Base-by-base conservation (phyloP, 768 basidiomycete species). In the Naganishia friedmannii region DNA sequence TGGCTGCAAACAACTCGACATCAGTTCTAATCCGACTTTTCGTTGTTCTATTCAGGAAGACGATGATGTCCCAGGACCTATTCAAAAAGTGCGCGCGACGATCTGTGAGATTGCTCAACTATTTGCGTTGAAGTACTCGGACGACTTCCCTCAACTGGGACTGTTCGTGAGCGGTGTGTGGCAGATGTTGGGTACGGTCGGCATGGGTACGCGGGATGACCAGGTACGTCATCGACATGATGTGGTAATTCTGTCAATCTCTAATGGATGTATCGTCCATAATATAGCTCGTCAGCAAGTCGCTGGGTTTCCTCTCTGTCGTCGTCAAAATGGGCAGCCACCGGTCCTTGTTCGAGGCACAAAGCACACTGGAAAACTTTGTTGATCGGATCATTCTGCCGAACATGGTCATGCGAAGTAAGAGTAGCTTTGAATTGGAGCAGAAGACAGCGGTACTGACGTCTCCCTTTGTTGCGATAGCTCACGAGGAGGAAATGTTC, bases 21-120 rank as follows among this genome's bases (percentile, higher is more conserved):
- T 26, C 9, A 9, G 8, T 21, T 68, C 45, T 34, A 13, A 37
- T 21, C 26, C 28, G 48, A 13, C n/a, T 23, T 26, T 21, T 29
- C 10, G 21, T 29, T 45, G 19, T 21, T n/a, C 54, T 3, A 21
- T 48, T 17, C 53, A 79, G 77, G 81, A 83, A 56, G 94, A 97
- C 51, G 93, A 94, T 68, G 83, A 86, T 3, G 88, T 86, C 0
- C 90, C 93, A 0, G 92, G 91, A 5, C 84, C 92, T n/a, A 85
- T 92, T n/a, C 89, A 93, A 42, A 88, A 89, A 82, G 87, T 97
- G 74, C 92, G 95, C 80, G 90, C 93, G 0, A 85, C 87, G 34
- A 89, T 97, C 58, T 87, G 96, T 53, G 94, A 97, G 81, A 90
- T 95, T 65, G 88, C 88, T 45, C 93, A 96, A 85, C 90, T 93